phyloP scores from a whole-genome alignment of 495 filamentous ascomycete genomes.

The Pseudevernia furfuracea region DNA sequence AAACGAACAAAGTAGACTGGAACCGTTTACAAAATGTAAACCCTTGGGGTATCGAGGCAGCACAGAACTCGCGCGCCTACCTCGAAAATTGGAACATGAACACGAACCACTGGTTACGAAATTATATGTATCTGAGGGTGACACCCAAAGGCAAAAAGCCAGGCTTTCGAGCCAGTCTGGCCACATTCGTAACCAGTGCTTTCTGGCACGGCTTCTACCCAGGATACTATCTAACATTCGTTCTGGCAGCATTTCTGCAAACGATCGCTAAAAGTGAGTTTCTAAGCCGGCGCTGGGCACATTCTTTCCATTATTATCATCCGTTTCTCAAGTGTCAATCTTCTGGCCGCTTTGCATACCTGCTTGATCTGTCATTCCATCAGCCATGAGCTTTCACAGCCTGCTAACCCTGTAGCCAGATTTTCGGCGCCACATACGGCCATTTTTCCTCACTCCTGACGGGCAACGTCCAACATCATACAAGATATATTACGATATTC shows the following conservation, averaged over 20 bases:
- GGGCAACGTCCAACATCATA: constrained; percentile 53
- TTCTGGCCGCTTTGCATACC: neutral
- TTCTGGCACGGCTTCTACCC: constrained; percentile 99
- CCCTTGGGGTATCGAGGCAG: constrained; percentile 72
- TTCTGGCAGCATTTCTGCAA: constrained; percentile 83
- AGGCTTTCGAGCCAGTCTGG: constrained; percentile 88
- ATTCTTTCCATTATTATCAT: neutral
- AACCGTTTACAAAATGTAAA: constrained; percentile 81
- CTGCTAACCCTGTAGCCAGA: constrained; percentile 42
- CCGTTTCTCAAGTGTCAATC: too few species aligned
- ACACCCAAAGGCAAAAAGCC: constrained; percentile 95
- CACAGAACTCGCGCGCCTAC: constrained; percentile 84
- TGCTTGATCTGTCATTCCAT: neutral
- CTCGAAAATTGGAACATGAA: constrained; percentile 96
- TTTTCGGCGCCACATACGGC: constrained; percentile 79
- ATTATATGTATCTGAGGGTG: constrained; percentile 91
- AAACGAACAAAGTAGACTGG: constrained; percentile 78
- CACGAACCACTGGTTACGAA: constrained; percentile 92
- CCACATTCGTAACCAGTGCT: constrained; percentile 86
- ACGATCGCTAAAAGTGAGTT: constrained; percentile 84
- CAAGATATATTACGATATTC: constrained; percentile 83
- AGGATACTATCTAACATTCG: constrained; percentile 87
- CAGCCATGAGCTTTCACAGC: neutral
- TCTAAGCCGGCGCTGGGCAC: neutral
- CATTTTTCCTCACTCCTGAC: constrained; percentile 81